Percentiles rank a stretch among this genome's conserved stretches.
Evolutionary conservation across 352 stramenopile genomes (phyloP).

Genomic region (Thraustotheca clavata): DNA sequence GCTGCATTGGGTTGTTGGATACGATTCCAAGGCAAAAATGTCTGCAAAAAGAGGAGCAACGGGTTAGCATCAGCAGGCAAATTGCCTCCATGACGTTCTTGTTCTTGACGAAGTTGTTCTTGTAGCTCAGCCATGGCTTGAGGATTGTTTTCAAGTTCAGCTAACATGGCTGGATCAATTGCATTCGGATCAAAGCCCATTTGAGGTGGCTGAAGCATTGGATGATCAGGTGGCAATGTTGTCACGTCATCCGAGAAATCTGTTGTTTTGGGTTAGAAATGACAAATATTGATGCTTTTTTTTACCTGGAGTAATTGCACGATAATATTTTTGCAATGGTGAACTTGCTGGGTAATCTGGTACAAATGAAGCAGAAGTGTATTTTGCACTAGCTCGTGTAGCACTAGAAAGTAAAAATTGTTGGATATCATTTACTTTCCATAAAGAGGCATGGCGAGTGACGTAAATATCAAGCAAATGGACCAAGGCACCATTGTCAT

Average conservation of each 20-base stretch:
- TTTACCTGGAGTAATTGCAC: conserved; percentile 50
- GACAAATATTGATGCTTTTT: background rate
- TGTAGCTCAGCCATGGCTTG: conserved; percentile 36
- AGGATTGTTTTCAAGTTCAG: conserved; percentile 34
- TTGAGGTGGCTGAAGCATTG: conserved; percentile 61
- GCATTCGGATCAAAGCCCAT: conserved; percentile 45
- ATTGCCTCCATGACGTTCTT: conserved; percentile 31
- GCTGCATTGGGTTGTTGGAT: conserved; percentile 30
- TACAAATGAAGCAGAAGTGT: conserved; percentile 35
- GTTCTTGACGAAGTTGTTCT: conserved; percentile 40
- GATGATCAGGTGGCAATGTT: conserved; percentile 69
- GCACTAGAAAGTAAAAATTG: conserved; percentile 54
- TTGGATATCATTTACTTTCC: conserved; percentile 78
- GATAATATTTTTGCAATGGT: conserved; percentile 62
- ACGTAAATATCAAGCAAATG: conserved; percentile 80
- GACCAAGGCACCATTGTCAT: conserved; percentile 47
- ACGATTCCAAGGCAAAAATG: conserved; percentile 76
- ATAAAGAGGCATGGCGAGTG: conserved; percentile 61
- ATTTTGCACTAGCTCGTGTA: conserved; percentile 47
- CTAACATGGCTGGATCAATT: conserved; percentile 16
- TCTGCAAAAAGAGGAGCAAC: conserved; percentile 78
- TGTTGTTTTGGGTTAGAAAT: conserved; percentile 14
- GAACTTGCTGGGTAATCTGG: conserved; percentile 34
- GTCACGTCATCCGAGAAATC: conserved; percentile 85
- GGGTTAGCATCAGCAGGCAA: conserved; percentile 71